Base-by-base conservation (phyloP, 1,284 basidiomycete species). In the Dichomitus squalens region DNA sequence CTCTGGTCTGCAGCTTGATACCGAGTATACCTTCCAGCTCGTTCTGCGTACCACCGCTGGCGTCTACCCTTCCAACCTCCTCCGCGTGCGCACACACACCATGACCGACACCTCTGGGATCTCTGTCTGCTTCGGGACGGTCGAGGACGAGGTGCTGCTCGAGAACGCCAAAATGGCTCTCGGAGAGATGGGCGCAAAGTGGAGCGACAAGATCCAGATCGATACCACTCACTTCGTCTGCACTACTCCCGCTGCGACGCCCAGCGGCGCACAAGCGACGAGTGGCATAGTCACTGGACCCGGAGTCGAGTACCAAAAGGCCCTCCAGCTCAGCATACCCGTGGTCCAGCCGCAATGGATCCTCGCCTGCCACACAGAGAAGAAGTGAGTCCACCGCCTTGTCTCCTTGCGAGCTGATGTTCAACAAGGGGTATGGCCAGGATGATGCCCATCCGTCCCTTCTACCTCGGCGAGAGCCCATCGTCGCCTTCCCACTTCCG, bases 141-240 rank as follows among this genome's bases (percentile, higher is more conserved):
- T 96, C 1, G 81, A 92, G 57, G 93, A 96, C 61, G 74, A 82
- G 2, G 80, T 85, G 0, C 71, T 95, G 55, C 77, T 95, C 51
- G 88, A 91, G 66, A 86, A 93, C 58, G 85, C 88, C 39, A 93
- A 92, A 70, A 71, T 83, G 53, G 92, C 92, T 8, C 73, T 98
- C 50, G 70, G 80, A 43, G 87, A 92, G 64, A 96, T 98, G 87
- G 82, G 81, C 21, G 95, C 92, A 0, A 89, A 90, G 62, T 94
- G 90, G 86, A 92, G 88, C 64, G 91, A 96, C 63, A 89, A 88
- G 65, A 95, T 99, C 25, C 93, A 96, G 75, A 95, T 98, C 57
- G 95, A 97, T 68, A 97, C 95, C 5, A 96, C 95, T 0, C 95
- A 98, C 72, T 97, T 96, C 66, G 94, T 97, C 35, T 96, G 95